These are phyloP conservation scores for Allium sativum DNA, from an alignment of 106 monocot species.

Conservation along the genomic window DNA sequence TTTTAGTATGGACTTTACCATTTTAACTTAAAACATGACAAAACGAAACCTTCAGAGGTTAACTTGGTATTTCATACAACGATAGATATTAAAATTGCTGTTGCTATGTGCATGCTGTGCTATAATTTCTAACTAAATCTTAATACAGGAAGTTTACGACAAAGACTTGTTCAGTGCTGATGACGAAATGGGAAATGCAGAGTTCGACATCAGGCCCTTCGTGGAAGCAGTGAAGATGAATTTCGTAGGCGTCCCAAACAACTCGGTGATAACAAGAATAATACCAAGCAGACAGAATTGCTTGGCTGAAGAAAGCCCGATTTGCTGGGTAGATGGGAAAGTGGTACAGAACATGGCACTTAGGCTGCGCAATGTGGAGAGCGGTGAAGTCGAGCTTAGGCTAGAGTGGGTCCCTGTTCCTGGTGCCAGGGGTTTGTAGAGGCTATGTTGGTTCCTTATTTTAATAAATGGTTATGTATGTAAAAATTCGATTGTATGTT, in stretches of 20 bases:
- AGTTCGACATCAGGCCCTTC: slow-evolving; percentile 36
- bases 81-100: no score
- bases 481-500: no score
- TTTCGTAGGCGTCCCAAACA: slow-evolving; percentile 11
- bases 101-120: no score
- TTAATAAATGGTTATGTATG: no score
- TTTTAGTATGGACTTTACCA: no score
- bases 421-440: slow-evolving; percentile 17
- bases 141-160: slow-evolving; percentile 50
- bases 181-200: slow-evolving; percentile 53
- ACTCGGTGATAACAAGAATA: slow-evolving; percentile 21
- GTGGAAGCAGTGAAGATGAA: slow-evolving; percentile 37
- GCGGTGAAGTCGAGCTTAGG: slow-evolving; percentile 45
- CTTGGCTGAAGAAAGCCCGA: slow-evolving; percentile 40
- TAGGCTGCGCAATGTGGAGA: slow-evolving; percentile 39
- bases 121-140: background rate
- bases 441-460: no score
- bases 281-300: slow-evolving; percentile 34
- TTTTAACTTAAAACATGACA: no score
- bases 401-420: slow-evolving; percentile 41
- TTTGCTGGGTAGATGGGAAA: slow-evolving; percentile 26
- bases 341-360: slow-evolving; percentile 41
- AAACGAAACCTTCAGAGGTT: no score
- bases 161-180: slow-evolving; percentile 40
- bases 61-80: no score